phyloP scores from a whole-genome alignment of 1,284 basidiomycete genomes.

The Sporisorium graminicola region DNA sequence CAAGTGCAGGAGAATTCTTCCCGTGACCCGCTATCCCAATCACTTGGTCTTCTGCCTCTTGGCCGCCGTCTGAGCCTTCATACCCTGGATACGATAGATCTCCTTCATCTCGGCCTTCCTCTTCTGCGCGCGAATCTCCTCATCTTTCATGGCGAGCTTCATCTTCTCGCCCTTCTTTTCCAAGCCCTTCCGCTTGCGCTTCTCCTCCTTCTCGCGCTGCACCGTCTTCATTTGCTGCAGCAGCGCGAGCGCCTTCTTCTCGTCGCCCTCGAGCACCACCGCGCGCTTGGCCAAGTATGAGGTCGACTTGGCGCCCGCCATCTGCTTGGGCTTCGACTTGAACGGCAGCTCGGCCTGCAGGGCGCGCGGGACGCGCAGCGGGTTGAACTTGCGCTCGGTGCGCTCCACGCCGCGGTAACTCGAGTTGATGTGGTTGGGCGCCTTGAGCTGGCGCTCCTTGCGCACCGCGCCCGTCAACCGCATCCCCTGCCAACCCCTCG shows the following conservation, averaged over 20 bases:
- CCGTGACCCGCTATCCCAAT: neutral
- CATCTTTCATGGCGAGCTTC: constrained; percentile 50
- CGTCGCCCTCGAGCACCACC: constrained; percentile 93
- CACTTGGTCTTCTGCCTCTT: constrained; percentile 60
- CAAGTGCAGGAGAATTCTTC: too few relatives aligned
- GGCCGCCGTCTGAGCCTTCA: constrained; percentile 52
- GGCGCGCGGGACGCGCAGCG: constrained; percentile 87
- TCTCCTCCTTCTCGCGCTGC: constrained; percentile 87
- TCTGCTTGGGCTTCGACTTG: constrained; percentile 89
- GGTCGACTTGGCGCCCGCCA: constrained; percentile 74
- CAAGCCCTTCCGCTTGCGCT: constrained; percentile 73
- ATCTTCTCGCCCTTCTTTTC: constrained; percentile 37
- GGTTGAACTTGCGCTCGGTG: constrained; percentile 84
- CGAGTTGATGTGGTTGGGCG: constrained; percentile 83
- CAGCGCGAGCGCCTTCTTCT: constrained; percentile 90
- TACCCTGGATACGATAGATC: constrained; percentile 58
- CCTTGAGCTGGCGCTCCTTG: constrained; percentile 83
- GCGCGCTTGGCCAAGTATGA: constrained; percentile 75
- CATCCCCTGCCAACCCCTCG: constrained; percentile 77
- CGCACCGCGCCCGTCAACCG: constrained; percentile 93
- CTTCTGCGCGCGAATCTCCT: constrained; percentile 50
- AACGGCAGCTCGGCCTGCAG: constrained; percentile 90
- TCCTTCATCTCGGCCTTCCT: constrained; percentile 65
- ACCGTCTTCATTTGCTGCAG: constrained; percentile 95
- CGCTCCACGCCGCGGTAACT: constrained; percentile 83